Conservation (phyloP, 495 filamentous ascomycete genomes). For the Letharia columbiana region DNA sequence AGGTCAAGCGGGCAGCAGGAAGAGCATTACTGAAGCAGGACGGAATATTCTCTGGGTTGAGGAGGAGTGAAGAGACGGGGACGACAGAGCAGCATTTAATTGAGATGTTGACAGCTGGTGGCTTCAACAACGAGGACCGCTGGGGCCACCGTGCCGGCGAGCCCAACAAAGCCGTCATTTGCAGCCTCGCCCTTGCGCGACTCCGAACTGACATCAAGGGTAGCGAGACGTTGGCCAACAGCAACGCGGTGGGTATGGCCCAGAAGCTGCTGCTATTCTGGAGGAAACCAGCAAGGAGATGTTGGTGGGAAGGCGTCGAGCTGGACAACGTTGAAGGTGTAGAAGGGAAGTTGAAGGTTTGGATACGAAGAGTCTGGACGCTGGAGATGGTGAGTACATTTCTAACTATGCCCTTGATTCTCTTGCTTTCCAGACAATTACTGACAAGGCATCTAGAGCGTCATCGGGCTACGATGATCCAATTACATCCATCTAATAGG, state of each 20-base stretch:
- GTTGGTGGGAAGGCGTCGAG: slow-evolving; percentile 99
- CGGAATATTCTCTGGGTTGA: slow-evolving; percentile 91
- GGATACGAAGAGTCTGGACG: slow-evolving; percentile 97
- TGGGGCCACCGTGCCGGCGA: slow-evolving; percentile 97
- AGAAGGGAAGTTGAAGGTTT: slow-evolving; percentile 88
- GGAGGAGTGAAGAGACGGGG: slow-evolving; percentile 88
- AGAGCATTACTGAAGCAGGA: slow-evolving; percentile 78
- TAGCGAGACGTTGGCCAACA: slow-evolving; percentile 54
- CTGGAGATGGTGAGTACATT: slow-evolving; percentile 75
- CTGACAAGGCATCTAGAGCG: slow-evolving; percentile 45
- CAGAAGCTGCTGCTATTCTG: slow-evolving; percentile 98
- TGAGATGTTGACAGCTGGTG: slow-evolving; percentile 97
- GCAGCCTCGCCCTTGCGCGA: slow-evolving; percentile 85
- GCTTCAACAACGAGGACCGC: slow-evolving; percentile 87
- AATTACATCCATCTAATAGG: slow-evolving; percentile 4
- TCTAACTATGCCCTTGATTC: neutral
- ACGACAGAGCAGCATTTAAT: slow-evolving; percentile 98
- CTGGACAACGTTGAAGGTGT: slow-evolving; percentile 82
- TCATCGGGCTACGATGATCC: slow-evolving; percentile 73
- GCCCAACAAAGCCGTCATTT: slow-evolving; percentile 96
- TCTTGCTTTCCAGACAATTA: neutral
- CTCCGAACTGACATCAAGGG: slow-evolving; percentile 85
- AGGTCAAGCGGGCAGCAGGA: slow-evolving; percentile 91
- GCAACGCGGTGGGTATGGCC: slow-evolving; percentile 89
- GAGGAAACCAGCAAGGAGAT: slow-evolving; percentile 91